Conservation (phyloP, 2,329 filamentous ascomycete genomes). For the Talaromyces atroroseus region DNA sequence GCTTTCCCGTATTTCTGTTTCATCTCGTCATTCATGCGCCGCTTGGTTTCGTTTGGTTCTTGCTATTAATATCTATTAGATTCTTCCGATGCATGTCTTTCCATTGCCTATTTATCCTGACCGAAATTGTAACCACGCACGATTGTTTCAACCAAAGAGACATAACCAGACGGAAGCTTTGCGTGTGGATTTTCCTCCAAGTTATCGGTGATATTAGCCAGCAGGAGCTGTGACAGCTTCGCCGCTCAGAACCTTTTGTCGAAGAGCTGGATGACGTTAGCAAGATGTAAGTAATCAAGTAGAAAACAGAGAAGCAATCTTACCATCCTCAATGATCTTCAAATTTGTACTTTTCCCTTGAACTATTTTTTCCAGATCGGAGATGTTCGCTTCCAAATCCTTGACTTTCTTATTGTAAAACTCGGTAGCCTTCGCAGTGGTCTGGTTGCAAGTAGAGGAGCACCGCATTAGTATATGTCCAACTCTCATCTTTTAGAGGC, state of each 20-base stretch:
- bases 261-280: conserved; percentile 28
- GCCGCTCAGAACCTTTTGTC: conserved; percentile 48
- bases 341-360: conserved; percentile 77
- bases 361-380: conserved; percentile 63
- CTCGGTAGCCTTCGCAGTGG: conserved; percentile 54
- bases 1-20: not conserved
- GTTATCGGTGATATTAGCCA: not conserved
- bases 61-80: not conserved
- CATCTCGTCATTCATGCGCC: not conserved
- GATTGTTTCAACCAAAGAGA: not conserved
- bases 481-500: not conserved
- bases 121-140: not conserved
- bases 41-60: not conserved
- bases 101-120: not conserved
- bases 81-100: not conserved
- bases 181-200: not conserved
- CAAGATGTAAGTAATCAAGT: conserved; percentile 8
- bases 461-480: not conserved
- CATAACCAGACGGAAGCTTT: not conserved
- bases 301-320: conserved; percentile 19
- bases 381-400: conserved; percentile 59
- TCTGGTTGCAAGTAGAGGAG: conserved; percentile 27
- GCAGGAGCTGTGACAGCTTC: conserved; percentile 32
- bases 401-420: conserved; percentile 67
- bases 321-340: conserved; percentile 82